Base-by-base conservation (phyloP, 2,329 filamentous ascomycete genomes). In the Daldinia sp. region DNA sequence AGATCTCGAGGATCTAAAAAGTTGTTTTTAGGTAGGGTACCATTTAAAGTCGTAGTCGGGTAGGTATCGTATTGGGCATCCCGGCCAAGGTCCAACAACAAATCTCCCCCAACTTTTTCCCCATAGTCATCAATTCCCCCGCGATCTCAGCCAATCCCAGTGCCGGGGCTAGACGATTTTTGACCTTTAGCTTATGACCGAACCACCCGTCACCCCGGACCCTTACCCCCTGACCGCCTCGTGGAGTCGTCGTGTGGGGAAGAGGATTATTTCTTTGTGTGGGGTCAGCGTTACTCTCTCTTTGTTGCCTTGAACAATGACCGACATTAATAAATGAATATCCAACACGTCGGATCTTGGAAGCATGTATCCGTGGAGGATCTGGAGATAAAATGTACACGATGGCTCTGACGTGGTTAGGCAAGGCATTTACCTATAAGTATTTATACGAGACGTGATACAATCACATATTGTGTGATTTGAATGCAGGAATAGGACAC, bases 171-270 rank as follows among this genome's bases (percentile, higher is more conserved):
- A 65, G 54, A 57, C 26, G 35, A 53, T 10, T 55, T 39, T 39
- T 28, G 13, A 50, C 33, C 35, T 44, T 56, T 63, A 51, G 53
- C 42, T 48, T 58, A 65, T 68, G 68, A 68, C 65, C 67, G 65
- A 63, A 26, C 51, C 58, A 59, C 60, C 57, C 39, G 54, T 18
- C 41, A 59, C 68, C 64, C 68, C 61, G 37, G 65, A 68, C 51
- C 60, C 61, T 39, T 15, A 48, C 58, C 61, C 58, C 61, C 56
- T 64, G 64, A 65, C 60, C 58, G 57, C 54, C 56, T 30, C n/a
- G 55, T 61, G 61, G 68, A 68, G 62, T 64, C 63, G 62, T 64
- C 63, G 64, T 68, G 68, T 70, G 64, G 68, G 64, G 68, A 62
- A 67, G n/a, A 35, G 26, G 39, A 67, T 33, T 58, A 30, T 3